Evolutionary conservation across 1,139 yeast genomes (phyloP).

Genomic region (Kodamaea anthophila): DNA sequence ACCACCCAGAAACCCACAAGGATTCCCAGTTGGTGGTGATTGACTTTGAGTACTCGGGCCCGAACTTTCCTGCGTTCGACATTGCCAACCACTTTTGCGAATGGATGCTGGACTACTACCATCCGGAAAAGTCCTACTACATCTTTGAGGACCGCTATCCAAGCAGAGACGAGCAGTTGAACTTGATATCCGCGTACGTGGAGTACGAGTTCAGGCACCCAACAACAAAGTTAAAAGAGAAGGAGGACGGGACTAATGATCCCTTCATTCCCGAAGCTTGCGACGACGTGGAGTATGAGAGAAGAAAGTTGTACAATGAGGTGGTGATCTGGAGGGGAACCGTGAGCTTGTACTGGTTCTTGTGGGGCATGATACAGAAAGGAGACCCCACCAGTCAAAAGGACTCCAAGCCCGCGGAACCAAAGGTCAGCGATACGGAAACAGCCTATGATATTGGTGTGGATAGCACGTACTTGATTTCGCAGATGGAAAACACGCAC

Average conservation of each 20-base stretch:
- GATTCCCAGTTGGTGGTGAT: slow-evolving; percentile 85
- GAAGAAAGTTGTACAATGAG: slow-evolving; percentile 55
- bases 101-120: slow-evolving; percentile 94
- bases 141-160: slow-evolving; percentile 61
- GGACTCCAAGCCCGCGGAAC: slow-evolving; percentile 26
- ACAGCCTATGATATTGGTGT: slow-evolving; percentile 27
- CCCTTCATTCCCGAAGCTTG: slow-evolving; percentile 19
- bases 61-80: slow-evolving; percentile 88
- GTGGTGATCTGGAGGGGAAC: slow-evolving; percentile 75
- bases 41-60: slow-evolving; percentile 93
- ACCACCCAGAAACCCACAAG: slow-evolving; percentile 30
- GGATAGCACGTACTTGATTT: slow-evolving; percentile 30
- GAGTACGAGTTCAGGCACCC: slow-evolving; percentile 44
- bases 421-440: slow-evolving; percentile 2
- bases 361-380: slow-evolving; percentile 88
- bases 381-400: too few species aligned
- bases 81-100: slow-evolving; percentile 85
- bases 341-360: slow-evolving; percentile 74
- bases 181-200: slow-evolving; percentile 69
- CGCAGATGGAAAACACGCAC: slow-evolving; percentile 26
- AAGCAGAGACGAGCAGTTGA: slow-evolving; percentile 55
- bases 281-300: slow-evolving; percentile 44
- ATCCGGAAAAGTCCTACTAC: slow-evolving; percentile 53
- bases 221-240: slow-evolving; percentile 15
- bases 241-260: slow-evolving; percentile 9